Evolutionary conservation across 140 eudicot genomes (phyloP), one percentile per base, ranked within the genome.

Genomic region (Ambrosia hybrid): DNA sequence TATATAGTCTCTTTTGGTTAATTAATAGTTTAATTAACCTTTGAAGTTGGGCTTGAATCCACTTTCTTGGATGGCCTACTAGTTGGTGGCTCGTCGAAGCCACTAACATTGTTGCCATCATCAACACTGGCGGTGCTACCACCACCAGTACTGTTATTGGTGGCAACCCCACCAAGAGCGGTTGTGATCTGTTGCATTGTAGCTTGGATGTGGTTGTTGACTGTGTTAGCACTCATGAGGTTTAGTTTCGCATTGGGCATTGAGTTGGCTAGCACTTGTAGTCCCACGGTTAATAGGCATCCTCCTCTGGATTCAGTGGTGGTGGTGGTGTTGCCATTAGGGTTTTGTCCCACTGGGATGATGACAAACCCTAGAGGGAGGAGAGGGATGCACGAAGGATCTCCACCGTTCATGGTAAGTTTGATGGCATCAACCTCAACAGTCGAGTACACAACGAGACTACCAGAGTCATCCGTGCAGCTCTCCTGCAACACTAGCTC

Each of bases 401-500:
- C 96, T 68, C 87, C 96, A 21, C 97, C 94, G 70, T 75, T 91
- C 96, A 91, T 90, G 0, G 93, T 95, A 10, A 84, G 90, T 72
- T 95, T 90, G 59, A 95, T 75, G 56, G 95, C 86, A 17, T 95
- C 96, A 10, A 95, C 99, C 51, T 95, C 87, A 3, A 91, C 84
- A 0, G 90, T 77, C 34, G 99, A 78, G 89, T 95, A 91, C 2
- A 85, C 99, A 1, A 95, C 92, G 2, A 91, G 80, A 73, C 99
- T 95, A 1, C 99, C 99, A 0, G 96, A 86, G 33, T 92, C 85
- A 65, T 95, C 99, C 0, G 86, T 86, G 95, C 95, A 90, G 75
- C 99, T 95, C 82, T 95, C 99, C 41, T 91, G 99, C 46, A 95
- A 83, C 85, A 95, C 81, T 0, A 95, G 85, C 82, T 95, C 99